phyloP scores from a whole-genome alignment of 257 asterid species.

The Solanum dulcamara region DNA sequence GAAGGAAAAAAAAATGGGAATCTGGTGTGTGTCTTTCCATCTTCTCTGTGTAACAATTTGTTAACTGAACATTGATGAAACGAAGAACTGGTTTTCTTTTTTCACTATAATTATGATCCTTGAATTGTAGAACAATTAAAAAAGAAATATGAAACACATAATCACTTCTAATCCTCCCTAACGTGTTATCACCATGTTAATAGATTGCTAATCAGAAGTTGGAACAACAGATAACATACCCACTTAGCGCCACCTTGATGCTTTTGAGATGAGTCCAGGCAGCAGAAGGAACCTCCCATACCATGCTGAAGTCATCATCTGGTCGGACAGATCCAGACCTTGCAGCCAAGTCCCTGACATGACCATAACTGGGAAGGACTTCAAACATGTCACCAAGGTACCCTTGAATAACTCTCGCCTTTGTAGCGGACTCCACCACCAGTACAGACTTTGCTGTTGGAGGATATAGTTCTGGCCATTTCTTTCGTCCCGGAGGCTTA shows the following conservation, averaged over 20 bases:
- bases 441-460: slow-evolving; percentile 61
- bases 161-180: background rate
- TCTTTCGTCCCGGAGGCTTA: slow-evolving; percentile 20
- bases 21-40: background rate
- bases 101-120: background rate
- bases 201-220: background rate
- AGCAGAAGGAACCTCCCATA: slow-evolving; percentile 94
- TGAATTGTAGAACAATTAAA: background rate
- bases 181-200: background rate
- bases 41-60: background rate
- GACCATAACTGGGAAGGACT: slow-evolving; percentile 91
- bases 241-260: slow-evolving; percentile 77
- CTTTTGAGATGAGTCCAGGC: slow-evolving; percentile 96
- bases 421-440: slow-evolving; percentile 80
- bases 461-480: slow-evolving; percentile 63
- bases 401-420: slow-evolving; percentile 89
- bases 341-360: slow-evolving; percentile 93
- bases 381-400: slow-evolving; percentile 93
- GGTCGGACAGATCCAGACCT: slow-evolving; percentile 97
- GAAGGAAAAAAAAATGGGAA: background rate
- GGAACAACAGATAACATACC: slow-evolving; percentile 41
- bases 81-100: background rate
- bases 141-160: background rate
- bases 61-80: background rate
- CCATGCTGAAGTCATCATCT: slow-evolving; percentile 92